Evolutionary conservation across 192 early-diverging fungal species (phyloP).

Genomic region (Phycomyces blakesleeanus): DNA sequence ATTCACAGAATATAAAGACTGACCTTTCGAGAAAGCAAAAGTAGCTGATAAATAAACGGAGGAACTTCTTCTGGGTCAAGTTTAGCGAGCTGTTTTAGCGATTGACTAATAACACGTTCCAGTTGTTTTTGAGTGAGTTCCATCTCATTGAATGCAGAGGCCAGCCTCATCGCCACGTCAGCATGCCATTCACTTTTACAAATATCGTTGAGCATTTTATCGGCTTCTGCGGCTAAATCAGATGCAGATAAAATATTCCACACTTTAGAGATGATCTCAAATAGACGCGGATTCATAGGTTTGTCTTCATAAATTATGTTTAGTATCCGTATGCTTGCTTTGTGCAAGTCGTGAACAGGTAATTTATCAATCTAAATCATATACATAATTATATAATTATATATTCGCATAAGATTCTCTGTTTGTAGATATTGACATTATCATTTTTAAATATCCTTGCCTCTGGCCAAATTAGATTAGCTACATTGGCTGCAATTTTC

Average conservation of each 20-base stretch:
- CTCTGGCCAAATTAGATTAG: conserved; percentile 24
- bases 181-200: conserved; percentile 21
- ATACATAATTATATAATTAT: not conserved
- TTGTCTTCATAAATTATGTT: conserved; percentile 8
- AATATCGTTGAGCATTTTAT: conserved; percentile 7
- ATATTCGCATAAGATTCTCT: not conserved
- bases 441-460: conserved; percentile 4
- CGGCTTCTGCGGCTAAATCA: conserved; percentile 5
- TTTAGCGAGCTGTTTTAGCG: conserved; percentile 38
- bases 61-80: conserved; percentile 57
- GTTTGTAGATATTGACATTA: not conserved
- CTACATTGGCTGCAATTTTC: conserved; percentile 5
- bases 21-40: conserved; percentile 61
- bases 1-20: not conserved
- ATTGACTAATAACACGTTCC: conserved; percentile 4
- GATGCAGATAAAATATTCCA: conserved; percentile 13
- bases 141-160: conserved; percentile 29
- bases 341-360: not conserved
- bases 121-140: conserved; percentile 18
- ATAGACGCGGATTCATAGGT: conserved; percentile 13
- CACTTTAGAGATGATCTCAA: conserved; percentile 29
- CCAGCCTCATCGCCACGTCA: conserved; percentile 9
- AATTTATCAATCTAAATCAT: conserved; percentile 19
- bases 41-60: conserved; percentile 62
- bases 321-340: conserved; percentile 4